These are phyloP conservation scores for Lolium perenne DNA, from an alignment of 176 grass and related monocot species.

Conservation along the genomic window DNA sequence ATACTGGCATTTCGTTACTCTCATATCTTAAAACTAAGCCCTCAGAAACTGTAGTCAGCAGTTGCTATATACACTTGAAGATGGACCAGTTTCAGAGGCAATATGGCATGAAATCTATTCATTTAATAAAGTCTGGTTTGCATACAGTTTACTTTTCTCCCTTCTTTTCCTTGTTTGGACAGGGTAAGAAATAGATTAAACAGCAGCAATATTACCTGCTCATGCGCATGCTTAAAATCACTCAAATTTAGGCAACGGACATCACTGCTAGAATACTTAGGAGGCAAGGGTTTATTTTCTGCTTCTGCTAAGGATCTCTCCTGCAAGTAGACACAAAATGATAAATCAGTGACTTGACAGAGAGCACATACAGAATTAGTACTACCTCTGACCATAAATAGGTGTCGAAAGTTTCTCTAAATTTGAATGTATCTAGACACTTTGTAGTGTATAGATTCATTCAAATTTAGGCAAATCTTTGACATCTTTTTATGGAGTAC, in stretches of 20 bases:
- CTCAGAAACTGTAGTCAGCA: not conserved
- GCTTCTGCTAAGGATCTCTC: slow-evolving; percentile 69
- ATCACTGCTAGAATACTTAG: slow-evolving; percentile 61
- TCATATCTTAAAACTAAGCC: not conserved
- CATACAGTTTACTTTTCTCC: not conserved
- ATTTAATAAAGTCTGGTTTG: not conserved
- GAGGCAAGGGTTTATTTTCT: slow-evolving; percentile 65
- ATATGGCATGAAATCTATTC: not conserved
- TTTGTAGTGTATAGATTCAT: too few relatives aligned
- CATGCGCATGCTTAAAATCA: slow-evolving; percentile 89
- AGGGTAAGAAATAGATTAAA: slow-evolving; percentile 9
- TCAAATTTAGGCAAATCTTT: too few relatives aligned
- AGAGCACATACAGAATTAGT: slow-evolving; percentile 2
- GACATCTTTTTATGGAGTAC: too few relatives aligned
- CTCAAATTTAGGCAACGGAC: slow-evolving; percentile 66
- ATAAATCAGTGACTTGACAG: not conserved
- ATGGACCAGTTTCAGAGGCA: not conserved
- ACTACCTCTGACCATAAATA: too few relatives aligned
- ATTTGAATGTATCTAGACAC: too few relatives aligned
- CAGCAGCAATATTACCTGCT: slow-evolving; percentile 62
- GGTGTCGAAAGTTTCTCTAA: too few relatives aligned
- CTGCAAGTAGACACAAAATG: slow-evolving; percentile 50
- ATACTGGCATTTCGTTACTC: not conserved
- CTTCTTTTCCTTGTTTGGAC: not conserved
- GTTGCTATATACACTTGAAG: slow-evolving; percentile 20